Evolutionary conservation across 306 rosid species (phyloP).

Genomic region (Macrotyloma uniflorum): DNA sequence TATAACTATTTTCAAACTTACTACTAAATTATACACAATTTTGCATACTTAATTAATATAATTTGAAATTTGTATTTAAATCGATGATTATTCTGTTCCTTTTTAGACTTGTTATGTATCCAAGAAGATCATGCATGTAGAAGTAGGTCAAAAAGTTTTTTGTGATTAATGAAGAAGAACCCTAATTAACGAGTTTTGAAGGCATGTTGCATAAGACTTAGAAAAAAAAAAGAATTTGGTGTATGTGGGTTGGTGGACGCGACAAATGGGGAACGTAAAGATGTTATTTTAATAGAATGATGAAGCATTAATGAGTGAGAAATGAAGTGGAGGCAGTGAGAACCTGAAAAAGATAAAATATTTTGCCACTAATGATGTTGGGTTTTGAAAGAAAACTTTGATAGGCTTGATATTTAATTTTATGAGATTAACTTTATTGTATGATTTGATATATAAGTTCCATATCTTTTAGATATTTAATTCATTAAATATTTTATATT

Average conservation of each 20-base stretch:
- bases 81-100: neutral
- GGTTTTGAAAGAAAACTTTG: constrained; percentile 1
- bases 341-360: constrained; percentile 17
- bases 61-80: no score
- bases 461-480: no score
- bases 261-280: constrained; percentile 36
- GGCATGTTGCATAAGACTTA: neutral
- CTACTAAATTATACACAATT: no score
- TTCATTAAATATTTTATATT: no score
- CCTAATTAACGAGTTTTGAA: neutral
- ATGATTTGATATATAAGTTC: no score
- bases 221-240: constrained; percentile 14
- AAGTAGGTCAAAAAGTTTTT: neutral
- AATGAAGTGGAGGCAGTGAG: constrained; percentile 30
- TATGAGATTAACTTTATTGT: no score
- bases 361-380: constrained; percentile 42
- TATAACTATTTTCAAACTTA: no score
- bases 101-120: neutral
- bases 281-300: constrained; percentile 3
- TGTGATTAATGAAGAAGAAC: neutral
- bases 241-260: constrained; percentile 53
- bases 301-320: constrained; percentile 36
- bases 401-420: no score
- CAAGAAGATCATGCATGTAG: neutral
- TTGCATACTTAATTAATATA: no score